A percentile compares a stretch with the other conserved stretches of the same genome.
Conservation (phyloP, 495 filamentous ascomycete species). For the Hypoxylon intermedium region DNA sequence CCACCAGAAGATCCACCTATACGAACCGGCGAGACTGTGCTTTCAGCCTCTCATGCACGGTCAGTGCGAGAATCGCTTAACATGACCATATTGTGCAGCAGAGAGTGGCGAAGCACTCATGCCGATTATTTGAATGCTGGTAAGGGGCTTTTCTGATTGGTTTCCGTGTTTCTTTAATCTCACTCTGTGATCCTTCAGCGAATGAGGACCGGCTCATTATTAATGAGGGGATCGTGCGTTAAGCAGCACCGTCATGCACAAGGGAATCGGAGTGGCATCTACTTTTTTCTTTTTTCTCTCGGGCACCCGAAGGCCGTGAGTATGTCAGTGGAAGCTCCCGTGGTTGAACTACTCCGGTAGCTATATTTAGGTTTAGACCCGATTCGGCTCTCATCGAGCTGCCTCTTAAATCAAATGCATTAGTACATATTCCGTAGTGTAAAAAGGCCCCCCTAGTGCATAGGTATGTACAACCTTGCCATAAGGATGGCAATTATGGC, state of each 20-base stretch:
- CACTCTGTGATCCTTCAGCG: not conserved
- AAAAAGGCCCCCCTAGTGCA: not conserved
- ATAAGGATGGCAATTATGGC: not conserved
- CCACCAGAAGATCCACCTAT: not conserved
- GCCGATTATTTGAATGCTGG: not conserved
- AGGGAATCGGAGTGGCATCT: too few species aligned
- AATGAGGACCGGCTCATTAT: conserved; percentile 11
- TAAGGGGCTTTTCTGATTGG: conserved; percentile 1
- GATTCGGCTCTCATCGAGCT: not conserved
- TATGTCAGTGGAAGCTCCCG: too few species aligned
- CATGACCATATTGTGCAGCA: not conserved
- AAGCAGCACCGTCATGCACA: too few species aligned
- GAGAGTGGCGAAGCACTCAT: conserved; percentile 10
- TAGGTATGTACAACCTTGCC: not conserved
- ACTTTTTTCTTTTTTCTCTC: too few species aligned
- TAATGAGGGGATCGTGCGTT: conserved; percentile 10
- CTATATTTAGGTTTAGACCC: too few species aligned
- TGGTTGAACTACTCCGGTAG: too few species aligned
- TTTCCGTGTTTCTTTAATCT: not conserved
- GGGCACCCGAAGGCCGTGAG: too few species aligned
- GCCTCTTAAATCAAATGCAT: not conserved
- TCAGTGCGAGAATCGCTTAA: not conserved
- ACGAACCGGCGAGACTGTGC: too few species aligned
- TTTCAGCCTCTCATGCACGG: too few species aligned
- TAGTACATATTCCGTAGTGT: not conserved